Evolutionary conservation across 495 filamentous ascomycete species (phyloP).

Genomic region (Xylona heveae): DNA sequence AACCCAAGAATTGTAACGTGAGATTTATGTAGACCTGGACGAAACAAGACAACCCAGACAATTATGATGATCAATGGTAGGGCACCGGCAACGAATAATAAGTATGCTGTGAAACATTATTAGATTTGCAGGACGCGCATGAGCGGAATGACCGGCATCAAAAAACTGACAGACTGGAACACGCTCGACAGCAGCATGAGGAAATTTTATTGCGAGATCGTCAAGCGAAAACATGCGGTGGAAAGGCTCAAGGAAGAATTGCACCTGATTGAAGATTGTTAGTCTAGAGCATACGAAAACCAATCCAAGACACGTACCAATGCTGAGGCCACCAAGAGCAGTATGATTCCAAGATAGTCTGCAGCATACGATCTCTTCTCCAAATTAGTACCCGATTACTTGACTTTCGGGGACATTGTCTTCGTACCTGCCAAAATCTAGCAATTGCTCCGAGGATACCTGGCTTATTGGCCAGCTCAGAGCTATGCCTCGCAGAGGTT

Average conservation of each 20-base stretch:
- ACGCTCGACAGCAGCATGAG: slow-evolving; percentile 65
- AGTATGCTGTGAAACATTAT: slow-evolving; percentile 26
- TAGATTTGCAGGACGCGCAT: not conserved
- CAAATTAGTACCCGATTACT: too few relatives aligned
- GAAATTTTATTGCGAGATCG: slow-evolving; percentile 66
- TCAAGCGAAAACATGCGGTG: slow-evolving; percentile 71
- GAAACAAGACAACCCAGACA: slow-evolving; percentile 36
- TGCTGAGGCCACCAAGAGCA: slow-evolving; percentile 44
- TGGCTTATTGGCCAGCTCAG: too few relatives aligned
- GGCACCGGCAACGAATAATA: slow-evolving; percentile 53
- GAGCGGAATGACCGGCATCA: not conserved
- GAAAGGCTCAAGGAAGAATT: slow-evolving; percentile 61
- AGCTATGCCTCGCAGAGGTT: too few relatives aligned
- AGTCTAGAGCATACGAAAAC: slow-evolving; percentile 1
- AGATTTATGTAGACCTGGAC: slow-evolving; percentile 49
- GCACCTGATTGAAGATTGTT: slow-evolving; percentile 24
- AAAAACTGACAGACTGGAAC: slow-evolving; percentile 48
- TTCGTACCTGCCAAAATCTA: too few relatives aligned
- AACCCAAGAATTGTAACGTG: slow-evolving; percentile 75
- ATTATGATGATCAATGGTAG: slow-evolving; percentile 46
- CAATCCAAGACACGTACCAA: slow-evolving; percentile 25
- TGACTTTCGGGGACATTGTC: too few relatives aligned
- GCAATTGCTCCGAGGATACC: too few relatives aligned
- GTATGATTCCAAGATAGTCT: slow-evolving; percentile 62
- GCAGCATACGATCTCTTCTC: slow-evolving; percentile 58